phyloP scores from a whole-genome alignment of 768 basidiomycete species.

The Saitozyma sp. region DNA sequence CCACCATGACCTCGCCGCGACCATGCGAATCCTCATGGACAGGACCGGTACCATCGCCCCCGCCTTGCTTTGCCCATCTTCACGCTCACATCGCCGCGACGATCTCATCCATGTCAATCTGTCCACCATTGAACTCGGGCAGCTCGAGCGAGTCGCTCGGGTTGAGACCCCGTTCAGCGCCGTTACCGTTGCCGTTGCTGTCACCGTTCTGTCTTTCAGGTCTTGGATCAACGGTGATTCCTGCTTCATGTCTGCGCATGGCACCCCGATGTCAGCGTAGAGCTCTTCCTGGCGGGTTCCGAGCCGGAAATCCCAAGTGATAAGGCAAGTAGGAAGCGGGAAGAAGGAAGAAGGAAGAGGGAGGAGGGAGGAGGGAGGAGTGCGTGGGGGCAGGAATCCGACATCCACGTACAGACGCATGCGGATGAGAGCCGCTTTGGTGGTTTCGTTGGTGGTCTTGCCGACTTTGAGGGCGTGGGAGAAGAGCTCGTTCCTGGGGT shows the following conservation, averaged over 20 bases:
- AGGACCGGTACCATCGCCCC: background rate
- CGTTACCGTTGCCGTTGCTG: background rate
- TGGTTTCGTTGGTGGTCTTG: slow-evolving; percentile 67
- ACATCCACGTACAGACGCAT: slow-evolving; percentile 70
- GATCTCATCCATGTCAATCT: background rate
- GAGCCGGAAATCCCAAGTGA: too few relatives aligned
- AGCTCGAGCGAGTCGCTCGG: background rate
- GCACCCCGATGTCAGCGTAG: background rate
- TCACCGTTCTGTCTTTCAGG: background rate
- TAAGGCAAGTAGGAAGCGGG: too few relatives aligned
- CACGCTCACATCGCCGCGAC: background rate
- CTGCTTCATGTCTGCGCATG: slow-evolving; percentile 34
- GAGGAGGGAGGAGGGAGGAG: too few relatives aligned
- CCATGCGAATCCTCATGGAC: background rate
- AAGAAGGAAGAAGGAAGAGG: background rate
- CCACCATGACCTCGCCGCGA: too few relatives aligned
- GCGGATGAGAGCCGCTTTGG: slow-evolving; percentile 74
- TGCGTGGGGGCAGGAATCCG: background rate
- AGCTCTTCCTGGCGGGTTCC: too few relatives aligned
- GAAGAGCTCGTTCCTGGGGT: slow-evolving; percentile 75
- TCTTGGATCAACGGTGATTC: slow-evolving; percentile 33
- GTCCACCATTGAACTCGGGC: background rate
- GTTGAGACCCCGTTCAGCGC: background rate
- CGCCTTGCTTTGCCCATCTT: background rate
- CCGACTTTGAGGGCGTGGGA: slow-evolving; percentile 72